A percentile compares a stretch with the other conserved stretches of the same genome.
phyloP scores from a whole-genome alignment of 441 rosid species.

The Metrosideros polymorpha region DNA sequence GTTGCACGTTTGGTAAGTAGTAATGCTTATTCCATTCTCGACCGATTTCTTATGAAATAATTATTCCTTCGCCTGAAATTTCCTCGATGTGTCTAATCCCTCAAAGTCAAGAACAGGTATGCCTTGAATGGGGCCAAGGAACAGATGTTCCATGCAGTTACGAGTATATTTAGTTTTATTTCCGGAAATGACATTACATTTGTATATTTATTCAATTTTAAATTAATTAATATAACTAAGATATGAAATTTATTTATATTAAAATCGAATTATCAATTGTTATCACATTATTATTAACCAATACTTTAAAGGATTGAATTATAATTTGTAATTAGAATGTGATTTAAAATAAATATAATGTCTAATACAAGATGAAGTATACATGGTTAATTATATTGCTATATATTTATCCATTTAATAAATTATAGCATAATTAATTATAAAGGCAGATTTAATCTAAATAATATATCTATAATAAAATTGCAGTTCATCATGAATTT shows the following conservation, averaged over 20 bases:
- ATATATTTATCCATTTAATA: no score
- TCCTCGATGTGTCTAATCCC: not conserved
- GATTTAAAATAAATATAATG: not conserved
- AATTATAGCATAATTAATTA: not conserved
- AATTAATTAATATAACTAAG: no score
- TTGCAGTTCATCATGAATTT: not conserved
- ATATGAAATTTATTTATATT: not conserved
- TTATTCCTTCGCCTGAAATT: not conserved
- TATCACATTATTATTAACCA: not conserved
- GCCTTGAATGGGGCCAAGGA: not conserved
- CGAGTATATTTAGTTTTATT: not conserved
- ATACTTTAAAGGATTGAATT: not conserved
- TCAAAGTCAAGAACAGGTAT: not conserved
- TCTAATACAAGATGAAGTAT: no score
- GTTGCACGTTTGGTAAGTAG: no score
- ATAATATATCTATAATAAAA: not conserved
- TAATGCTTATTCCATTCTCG: not conserved
- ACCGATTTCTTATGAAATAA: not conserved
- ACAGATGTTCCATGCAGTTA: not conserved
- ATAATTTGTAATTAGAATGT: not conserved
- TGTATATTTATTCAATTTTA: no score
- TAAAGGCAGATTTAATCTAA: no score
- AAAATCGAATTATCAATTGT: not conserved
- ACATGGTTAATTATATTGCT: no score
- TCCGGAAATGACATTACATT: not conserved